phyloP scores from a whole-genome alignment of 2,329 filamentous ascomycete species.

The Ophioceras dolichostomum region DNA sequence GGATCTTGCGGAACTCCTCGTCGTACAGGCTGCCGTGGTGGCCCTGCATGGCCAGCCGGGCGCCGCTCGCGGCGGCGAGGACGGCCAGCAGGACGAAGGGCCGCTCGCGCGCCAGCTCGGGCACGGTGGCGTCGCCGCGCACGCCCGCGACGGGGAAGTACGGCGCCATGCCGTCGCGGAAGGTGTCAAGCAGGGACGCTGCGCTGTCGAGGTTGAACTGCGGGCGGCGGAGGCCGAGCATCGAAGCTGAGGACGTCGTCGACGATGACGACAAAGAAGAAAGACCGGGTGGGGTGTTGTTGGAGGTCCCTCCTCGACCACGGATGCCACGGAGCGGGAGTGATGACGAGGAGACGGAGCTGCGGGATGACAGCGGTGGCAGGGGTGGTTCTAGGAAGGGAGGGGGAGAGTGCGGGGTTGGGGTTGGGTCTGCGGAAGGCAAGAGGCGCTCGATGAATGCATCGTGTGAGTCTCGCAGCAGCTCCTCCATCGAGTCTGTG shows the following conservation, averaged over 20 bases:
- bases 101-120: conserved; percentile 27
- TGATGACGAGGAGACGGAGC: no score
- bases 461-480: conserved; percentile 29
- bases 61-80: conserved; percentile 35
- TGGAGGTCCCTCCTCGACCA: no score
- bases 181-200: conserved; percentile 27
- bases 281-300: no score
- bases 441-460: conserved; percentile 27
- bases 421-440: no score
- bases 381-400: no score
- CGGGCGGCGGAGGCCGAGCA: conserved; percentile 13
- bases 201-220: conserved; percentile 45
- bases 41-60: conserved; percentile 32
- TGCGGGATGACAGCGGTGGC: no score
- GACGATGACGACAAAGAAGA: not conserved
- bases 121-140: conserved; percentile 25
- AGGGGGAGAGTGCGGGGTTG: no score
- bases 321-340: no score
- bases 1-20: conserved; percentile 42
- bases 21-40: conserved; percentile 43
- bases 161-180: conserved; percentile 25
- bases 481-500: no score
- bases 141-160: conserved; percentile 28
- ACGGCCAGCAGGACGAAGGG: conserved; percentile 44
- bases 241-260: not conserved